Evolutionary conservation across 352 stramenopile species (phyloP), one percentile per base, ranked within the genome.

Genomic region (Lagenidium giganteum): DNA sequence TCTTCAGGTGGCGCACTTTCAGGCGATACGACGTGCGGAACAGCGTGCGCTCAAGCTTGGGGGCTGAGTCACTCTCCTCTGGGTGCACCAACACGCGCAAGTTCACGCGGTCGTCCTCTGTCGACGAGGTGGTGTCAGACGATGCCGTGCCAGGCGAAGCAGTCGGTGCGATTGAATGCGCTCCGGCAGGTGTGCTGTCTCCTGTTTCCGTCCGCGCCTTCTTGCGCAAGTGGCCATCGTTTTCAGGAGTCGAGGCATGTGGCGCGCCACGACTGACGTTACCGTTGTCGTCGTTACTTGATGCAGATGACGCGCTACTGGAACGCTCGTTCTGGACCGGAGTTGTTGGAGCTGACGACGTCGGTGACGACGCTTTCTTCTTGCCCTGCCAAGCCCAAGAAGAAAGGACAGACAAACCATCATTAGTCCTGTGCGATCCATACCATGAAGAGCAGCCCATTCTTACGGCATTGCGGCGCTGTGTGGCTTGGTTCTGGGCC

Each of bases 1-100:
- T 84, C 58, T 89, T 89, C 25, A 92, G 38, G 20, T 85, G 75
- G 16, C 63, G 51, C 24, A 92, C 65, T 44, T 89, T 92, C 22
- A 92, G 71, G 23, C 67, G 64, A 27, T 70, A 55, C 18, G 61
- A 74, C 20, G 77, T 89, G 8, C 60, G 65, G 35, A 92, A 85
- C 25, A 87, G 52, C 34, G 64, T 72, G 8, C 69, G 64, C 39
- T 64, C 47, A 32, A 92, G 54, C 27, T 60, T 70, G 0, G 61
- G 61, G 7, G 53, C 48, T 6, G 46, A 38, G 1, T 41, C 22
- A n/a, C 43, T 34, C 33, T 86, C 70, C 2, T 82, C 54, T 5
- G 74, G 67, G 41, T 87, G 76, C 9, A 87, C 43, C 14, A 77
- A 7, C 28, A 92, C 58, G 1, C 73, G 70, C 12, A 90, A 47